phyloP scores from a whole-genome alignment of 805 yeast species.

The Candida boleticola region DNA sequence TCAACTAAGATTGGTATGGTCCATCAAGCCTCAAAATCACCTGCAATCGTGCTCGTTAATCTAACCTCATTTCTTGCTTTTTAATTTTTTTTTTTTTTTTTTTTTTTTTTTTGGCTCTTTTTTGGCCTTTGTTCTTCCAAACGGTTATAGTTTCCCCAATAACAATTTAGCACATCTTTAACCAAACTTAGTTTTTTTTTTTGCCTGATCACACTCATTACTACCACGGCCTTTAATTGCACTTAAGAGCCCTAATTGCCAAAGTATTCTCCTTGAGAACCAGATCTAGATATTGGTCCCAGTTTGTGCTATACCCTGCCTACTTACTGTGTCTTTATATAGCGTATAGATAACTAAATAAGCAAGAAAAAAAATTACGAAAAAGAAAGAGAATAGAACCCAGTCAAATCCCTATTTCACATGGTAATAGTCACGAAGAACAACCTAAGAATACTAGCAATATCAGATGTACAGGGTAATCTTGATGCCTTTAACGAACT shows the following conservation, averaged over 20 bases:
- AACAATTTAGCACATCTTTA: not conserved
- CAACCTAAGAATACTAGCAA: constrained; percentile 15
- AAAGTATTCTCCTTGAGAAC: too few species aligned
- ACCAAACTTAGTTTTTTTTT: not conserved
- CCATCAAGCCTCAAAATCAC: too few species aligned
- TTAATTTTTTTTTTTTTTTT: not conserved
- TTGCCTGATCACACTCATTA: not conserved
- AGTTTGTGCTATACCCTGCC: too few species aligned
- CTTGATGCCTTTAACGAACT: constrained; percentile 15
- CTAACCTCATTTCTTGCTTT: not conserved
- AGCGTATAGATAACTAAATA: too few species aligned
- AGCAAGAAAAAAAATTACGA: too few species aligned
- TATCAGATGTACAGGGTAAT: constrained; percentile 32
- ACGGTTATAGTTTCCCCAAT: constrained; percentile 2
- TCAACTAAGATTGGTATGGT: too few species aligned
- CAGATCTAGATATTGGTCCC: too few species aligned
- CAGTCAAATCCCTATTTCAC: too few species aligned
- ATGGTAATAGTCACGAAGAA: not conserved
- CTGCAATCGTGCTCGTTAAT: not conserved
- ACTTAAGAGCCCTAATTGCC: too few species aligned
- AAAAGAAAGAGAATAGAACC: too few species aligned
- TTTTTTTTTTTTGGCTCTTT: not conserved
- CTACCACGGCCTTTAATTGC: not conserved
- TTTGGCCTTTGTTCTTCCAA: not conserved
- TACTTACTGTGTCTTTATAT: too few species aligned